These are phyloP conservation scores for Stagonosporopsis vannaccii DNA, from an alignment of 2,329 filamentous ascomycete species.

Conservation along the genomic window DNA sequence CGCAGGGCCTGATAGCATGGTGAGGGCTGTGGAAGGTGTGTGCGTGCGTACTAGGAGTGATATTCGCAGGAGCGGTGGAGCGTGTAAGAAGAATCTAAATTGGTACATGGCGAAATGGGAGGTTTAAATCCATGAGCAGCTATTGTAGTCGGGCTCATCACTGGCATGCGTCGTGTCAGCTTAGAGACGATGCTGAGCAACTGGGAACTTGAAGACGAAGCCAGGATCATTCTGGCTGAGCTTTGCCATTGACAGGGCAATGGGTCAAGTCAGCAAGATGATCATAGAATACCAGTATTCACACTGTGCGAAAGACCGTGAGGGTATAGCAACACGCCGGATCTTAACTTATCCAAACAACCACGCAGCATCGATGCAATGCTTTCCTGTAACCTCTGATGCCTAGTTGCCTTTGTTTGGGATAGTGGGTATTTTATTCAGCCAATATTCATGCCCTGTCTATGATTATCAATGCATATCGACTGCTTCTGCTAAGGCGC, in stretches of 20 bases:
- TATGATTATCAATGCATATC: background rate
- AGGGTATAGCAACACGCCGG: no score
- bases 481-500: background rate
- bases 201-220: background rate
- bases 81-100: background rate
- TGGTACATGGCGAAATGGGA: slow-evolving; percentile 11
- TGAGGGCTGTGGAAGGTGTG: background rate
- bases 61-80: background rate
- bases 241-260: no score
- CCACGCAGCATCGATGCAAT: background rate
- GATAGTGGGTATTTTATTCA: background rate
- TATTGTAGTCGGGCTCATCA: background rate
- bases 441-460: background rate
- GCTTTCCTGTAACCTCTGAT: background rate
- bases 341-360: no score
- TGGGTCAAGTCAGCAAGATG: no score
- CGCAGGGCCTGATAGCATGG: slow-evolving; percentile 3
- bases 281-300: no score
- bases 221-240: no score
- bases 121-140: background rate
- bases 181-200: background rate
- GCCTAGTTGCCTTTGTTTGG: background rate
- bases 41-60: background rate
- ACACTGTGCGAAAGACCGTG: no score
- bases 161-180: background rate